Conservation (phyloP, 768 basidiomycete genomes). For the Termitomyces sp. region DNA sequence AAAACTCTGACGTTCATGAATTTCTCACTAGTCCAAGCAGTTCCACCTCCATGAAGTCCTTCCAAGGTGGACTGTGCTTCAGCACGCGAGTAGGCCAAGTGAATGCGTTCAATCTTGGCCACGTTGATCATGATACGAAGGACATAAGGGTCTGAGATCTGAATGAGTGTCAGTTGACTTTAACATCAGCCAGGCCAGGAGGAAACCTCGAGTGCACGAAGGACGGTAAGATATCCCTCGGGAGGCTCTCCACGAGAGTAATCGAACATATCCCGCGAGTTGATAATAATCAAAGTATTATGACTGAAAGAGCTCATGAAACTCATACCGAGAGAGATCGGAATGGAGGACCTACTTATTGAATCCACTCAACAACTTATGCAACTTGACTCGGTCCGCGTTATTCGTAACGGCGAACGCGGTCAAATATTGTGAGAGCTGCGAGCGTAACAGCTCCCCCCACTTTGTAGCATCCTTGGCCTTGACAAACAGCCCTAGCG, state of each 20-base stretch:
- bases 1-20: slow-evolving; percentile 60
- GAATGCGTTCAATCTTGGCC: slow-evolving; percentile 62
- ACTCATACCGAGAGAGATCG: neutral
- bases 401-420: slow-evolving; percentile 75
- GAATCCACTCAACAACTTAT: slow-evolving; percentile 47
- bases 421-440: slow-evolving; percentile 56
- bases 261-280: slow-evolving; percentile 78
- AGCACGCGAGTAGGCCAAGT: slow-evolving; percentile 62
- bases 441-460: slow-evolving; percentile 59
- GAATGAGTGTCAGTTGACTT: slow-evolving; percentile 1
- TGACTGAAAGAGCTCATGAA: slow-evolving; percentile 28
- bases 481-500: slow-evolving; percentile 76
- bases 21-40: slow-evolving; percentile 60
- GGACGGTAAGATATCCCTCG: slow-evolving; percentile 59
- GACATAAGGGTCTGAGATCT: slow-evolving; percentile 77
- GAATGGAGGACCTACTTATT: slow-evolving; percentile 57
- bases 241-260: slow-evolving; percentile 72
- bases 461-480: slow-evolving; percentile 64
- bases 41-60: slow-evolving; percentile 43
- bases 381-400: slow-evolving; percentile 57
- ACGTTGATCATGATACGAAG: slow-evolving; percentile 80
- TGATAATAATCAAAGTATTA: slow-evolving; percentile 55
- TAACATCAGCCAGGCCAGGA: neutral
- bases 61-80: slow-evolving; percentile 58
- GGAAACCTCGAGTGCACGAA: slow-evolving; percentile 75